Evolutionary conservation across 1,284 basidiomycete genomes (phyloP), one percentile per base, ranked within the genome.

Genomic region (Pascua guehoae): DNA sequence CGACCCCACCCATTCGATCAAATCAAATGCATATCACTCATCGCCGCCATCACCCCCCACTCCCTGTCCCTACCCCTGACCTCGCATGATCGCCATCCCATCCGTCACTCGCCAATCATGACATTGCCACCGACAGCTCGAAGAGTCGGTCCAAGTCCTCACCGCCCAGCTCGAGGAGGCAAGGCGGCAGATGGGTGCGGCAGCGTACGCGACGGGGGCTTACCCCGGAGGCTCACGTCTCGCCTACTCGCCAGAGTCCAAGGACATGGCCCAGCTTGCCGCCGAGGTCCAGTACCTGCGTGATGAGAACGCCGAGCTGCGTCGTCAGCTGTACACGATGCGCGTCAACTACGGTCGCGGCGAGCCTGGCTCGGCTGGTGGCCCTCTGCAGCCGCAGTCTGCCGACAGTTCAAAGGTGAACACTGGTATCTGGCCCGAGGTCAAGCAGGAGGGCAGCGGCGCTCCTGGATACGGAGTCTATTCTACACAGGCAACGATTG

Each of bases 111-210:
- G 36, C 8, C 41, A 16, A 32, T 7, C 41, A 41, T 50, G 50
- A 51, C 42, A 45, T 38, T 18, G 42, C 40, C 12, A 37, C 38
- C 17, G 2, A 18, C 47, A 75, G 73, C 68, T 75, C 42, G 73
- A 75, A 51, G 73, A 75, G 37, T 65, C 66, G 1, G 72, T 73
- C 5, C 62, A 65, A 42, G 51, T 71, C 15, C 64, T 75, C 11
- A 67, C 65, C 3, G 64, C 60, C 5, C 72, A 75, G 49, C 62
- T 75, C 8, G 72, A 75, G 47, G 73, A 73, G 43, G 70, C 73
- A 4, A 64, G 72, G 15, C 63, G 71, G 39, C 73, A 75, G 54
- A 60, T 75, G 11, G 64, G 65, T 32, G 65, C 68, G 12, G 63
- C 69, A 0, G 63, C 68, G 4, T 69, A 66, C 43, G 60, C 64